Evolutionary conservation across 2,329 filamentous ascomycete species (phyloP), one percentile per base, ranked within the genome.

Genomic region (Exserohilum rostratum): DNA sequence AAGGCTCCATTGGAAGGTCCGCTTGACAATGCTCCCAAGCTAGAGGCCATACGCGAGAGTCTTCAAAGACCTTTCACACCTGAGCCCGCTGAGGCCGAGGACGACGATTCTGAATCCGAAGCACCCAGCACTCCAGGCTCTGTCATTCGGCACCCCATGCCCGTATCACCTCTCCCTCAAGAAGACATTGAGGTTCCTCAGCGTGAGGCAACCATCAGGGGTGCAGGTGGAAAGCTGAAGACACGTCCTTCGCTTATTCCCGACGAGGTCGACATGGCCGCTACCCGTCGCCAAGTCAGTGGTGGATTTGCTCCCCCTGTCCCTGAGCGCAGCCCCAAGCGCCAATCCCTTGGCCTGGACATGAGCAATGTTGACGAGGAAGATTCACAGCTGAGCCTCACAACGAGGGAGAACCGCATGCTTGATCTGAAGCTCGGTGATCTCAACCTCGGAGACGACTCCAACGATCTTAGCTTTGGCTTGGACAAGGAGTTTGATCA

Each of bases 401-500:
- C 62, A 2, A 71, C 65, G 47, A 72, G 66, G 54, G 70, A 75
- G 42, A 71, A 68, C 20, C 67, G 68, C 29, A 89, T 91, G 67
- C 85, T 91, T 45, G 93, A 95, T 68, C 83, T 97, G 59, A 91
- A 91, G 6, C 79, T 96, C 61, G 87, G 90, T 69, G 87, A 92
- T 68, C 83, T 97, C 60, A 91, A 91, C 6, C 79, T 96, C 62
- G 87, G 90, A 68, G 87, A 92, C 60, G 78, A 81, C 30, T 79
- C 80, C 43, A 81, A 85, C 42, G 91, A 93, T 69, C 83, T 95
- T 50, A 90, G 90, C 57, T 87, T 96, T 60, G 93, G 91, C 61
- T 84, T 98, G 40, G 91, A 96, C 68, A 86, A 90, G 68, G 95
- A 97, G 73, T 97, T 98, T 76, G 92, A 98, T 69, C 86, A 93